Percentiles rank a stretch among this genome's conserved stretches.
Conservation (phyloP, 768 basidiomycete genomes). For the Calocybe indica region DNA sequence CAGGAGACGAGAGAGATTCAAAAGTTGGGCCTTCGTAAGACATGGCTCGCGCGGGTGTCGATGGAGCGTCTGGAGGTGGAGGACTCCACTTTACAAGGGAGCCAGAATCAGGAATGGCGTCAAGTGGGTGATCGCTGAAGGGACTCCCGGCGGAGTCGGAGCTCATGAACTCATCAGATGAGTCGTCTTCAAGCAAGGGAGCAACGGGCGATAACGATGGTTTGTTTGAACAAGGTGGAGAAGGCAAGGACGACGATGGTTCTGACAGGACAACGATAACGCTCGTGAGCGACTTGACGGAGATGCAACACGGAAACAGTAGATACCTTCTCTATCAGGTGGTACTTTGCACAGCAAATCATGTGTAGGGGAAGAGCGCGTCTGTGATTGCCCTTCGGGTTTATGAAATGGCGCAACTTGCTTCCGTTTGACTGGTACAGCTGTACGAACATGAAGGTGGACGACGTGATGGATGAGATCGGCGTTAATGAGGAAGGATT, state of each 20-base stretch:
- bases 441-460: constrained; percentile 38
- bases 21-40: constrained; percentile 13
- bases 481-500: constrained; percentile 27
- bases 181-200: constrained; percentile 1
- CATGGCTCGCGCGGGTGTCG: neutral
- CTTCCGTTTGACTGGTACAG: constrained; percentile 32
- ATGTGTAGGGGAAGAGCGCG: too few species aligned
- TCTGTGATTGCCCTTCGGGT: constrained; percentile 16
- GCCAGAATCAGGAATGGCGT: too few species aligned
- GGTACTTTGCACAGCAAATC: too few species aligned
- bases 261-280: constrained; percentile 3
- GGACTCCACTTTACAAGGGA: neutral
- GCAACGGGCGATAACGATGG: constrained; percentile 8
- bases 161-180: too few species aligned
- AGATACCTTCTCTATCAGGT: neutral
- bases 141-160: too few species aligned
- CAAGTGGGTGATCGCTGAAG: too few species aligned
- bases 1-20: constrained; percentile 19
- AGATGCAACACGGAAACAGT: neutral
- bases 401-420: too few species aligned
- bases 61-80: neutral
- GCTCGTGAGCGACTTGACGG: neutral
- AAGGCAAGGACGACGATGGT: constrained; percentile 24
- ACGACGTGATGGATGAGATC: constrained; percentile 42
- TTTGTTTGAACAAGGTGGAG: constrained; percentile 27